Base-by-base conservation (phyloP, 352 stramenopile species). In the Thraustotheca clavata region DNA sequence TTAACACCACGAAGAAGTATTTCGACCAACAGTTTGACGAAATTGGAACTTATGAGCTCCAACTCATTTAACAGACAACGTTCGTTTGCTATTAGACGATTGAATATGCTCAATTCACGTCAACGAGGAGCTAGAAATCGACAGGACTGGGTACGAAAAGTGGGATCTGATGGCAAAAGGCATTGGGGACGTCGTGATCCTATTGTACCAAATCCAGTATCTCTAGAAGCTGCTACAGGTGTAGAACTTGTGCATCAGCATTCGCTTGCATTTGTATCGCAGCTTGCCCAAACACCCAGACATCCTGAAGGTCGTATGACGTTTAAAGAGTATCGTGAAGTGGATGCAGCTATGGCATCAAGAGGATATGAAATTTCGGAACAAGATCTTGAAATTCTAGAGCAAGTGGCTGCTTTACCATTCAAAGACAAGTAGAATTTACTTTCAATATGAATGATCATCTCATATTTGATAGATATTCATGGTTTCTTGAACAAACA, bases 281-380 rank as follows among this genome's bases (percentile, higher is more conserved):
- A 94, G 50, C 59, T 91, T 36, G 85, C 83, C 20, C 80, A 91
- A 68, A 92, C 85, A 4, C 85, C 85, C 2, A 74, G 83, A 9
- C 83, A 92, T 59, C 85, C 85, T 0, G 82, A 91, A 36, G 84
- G 84, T 31, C 83, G 84, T 48, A 91, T 94, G 82, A 91, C 82
- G 29, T 94, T 94, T 62, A 91, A 91, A 63, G 84, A 94, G 55
- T 91, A 92, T 70, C 77, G 81, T 29, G 85, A 94, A 76, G 85
- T 93, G 29, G 84, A 94, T 62, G 84, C 84, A 1, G 80, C 82
- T 49, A 80, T 94, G 54, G 84, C 84, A 4, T 94, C 84, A 36
- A 77, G 83, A 26, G 85, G 85, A 5, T 94, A 94, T 68, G 85
- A 94, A 72, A 94, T 94, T 57, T 91, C 82, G 36, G 83, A 91